Percentiles rank a stretch among this genome's conserved stretches.
phyloP scores from a whole-genome alignment of 805 yeast genomes.

The Nakazawaea siamensis region DNA sequence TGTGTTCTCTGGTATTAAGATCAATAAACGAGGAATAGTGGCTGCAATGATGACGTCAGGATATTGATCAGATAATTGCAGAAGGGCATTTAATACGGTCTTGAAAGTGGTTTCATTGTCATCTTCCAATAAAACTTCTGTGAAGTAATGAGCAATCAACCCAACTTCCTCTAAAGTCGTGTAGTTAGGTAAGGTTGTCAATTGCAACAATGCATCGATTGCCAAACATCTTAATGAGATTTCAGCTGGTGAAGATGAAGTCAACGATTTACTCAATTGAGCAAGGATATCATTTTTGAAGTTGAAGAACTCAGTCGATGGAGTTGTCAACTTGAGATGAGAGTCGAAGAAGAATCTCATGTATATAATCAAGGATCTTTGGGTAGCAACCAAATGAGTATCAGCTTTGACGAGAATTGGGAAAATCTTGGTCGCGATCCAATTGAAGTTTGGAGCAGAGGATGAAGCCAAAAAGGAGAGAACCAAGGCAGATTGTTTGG shows the following conservation, averaged over 20 bases:
- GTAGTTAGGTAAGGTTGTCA: constrained; percentile 42
- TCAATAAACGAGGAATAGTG: constrained; percentile 43
- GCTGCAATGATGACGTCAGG: constrained; percentile 37
- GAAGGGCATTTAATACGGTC: constrained; percentile 49
- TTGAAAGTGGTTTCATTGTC: constrained; percentile 41
- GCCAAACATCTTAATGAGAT: constrained; percentile 62
- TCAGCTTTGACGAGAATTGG: constrained; percentile 28
- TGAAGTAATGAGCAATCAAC: constrained; percentile 55
- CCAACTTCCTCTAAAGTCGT: constrained; percentile 48
- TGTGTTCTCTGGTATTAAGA: constrained; percentile 38
- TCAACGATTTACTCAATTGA: constrained; percentile 59
- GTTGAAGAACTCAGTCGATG: constrained; percentile 27
- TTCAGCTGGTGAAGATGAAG: constrained; percentile 60
- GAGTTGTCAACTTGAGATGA: constrained; percentile 32
- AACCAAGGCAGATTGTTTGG: constrained; percentile 55
- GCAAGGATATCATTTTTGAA: constrained; percentile 64
- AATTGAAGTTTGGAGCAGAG: constrained; percentile 36
- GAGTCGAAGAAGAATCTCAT: constrained; percentile 51
- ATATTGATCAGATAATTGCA: constrained; percentile 30
- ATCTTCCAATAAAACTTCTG: constrained; percentile 50
- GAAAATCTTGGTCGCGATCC: constrained; percentile 37
- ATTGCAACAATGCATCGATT: constrained; percentile 51
- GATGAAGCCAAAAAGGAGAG: constrained; percentile 48
- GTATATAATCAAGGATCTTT: constrained; percentile 51
- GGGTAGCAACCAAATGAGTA: constrained; percentile 41